Evolutionary conservation across 139 green algal genomes (phyloP).

Genomic region (Coelastrella sp.): DNA sequence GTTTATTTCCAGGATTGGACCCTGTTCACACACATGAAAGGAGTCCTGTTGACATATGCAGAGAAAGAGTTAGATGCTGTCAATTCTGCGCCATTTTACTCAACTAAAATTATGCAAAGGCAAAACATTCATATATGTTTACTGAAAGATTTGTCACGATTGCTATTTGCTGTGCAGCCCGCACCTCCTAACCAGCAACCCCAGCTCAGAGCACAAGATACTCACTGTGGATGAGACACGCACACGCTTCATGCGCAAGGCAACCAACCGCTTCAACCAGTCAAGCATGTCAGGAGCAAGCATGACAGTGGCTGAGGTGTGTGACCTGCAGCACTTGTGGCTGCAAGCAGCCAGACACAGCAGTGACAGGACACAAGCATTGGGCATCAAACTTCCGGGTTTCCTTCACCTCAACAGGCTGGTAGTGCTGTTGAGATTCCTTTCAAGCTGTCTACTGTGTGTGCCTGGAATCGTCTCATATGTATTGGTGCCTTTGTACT

Average conservation of each 20-base stretch:
- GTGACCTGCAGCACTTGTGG: background rate
- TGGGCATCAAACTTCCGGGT: too few relatives aligned
- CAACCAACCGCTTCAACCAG: slow-evolving; percentile 36
- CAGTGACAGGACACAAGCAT: too few relatives aligned
- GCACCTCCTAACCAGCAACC: background rate
- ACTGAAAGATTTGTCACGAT: background rate
- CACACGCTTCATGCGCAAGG: background rate
- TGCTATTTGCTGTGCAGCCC: background rate
- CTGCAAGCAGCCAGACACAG: background rate
- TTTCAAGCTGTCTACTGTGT: too few relatives aligned
- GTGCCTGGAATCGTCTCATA: too few relatives aligned
- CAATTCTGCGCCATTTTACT: too few relatives aligned
- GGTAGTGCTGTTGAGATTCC: too few relatives aligned
- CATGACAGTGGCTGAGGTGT: background rate
- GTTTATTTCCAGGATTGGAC: background rate
- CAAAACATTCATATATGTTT: background rate
- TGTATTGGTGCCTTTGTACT: too few relatives aligned
- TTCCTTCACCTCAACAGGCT: too few relatives aligned
- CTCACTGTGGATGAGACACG: slow-evolving; percentile 21
- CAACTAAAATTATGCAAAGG: background rate
- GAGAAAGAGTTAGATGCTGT: too few relatives aligned
- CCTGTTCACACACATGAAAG: background rate
- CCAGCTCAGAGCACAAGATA: background rate
- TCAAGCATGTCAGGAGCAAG: slow-evolving; percentile 23
- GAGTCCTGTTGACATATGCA: too few relatives aligned